Conservation (phyloP, 331 rosid species). For the Rhamnella rubrinervis region DNA sequence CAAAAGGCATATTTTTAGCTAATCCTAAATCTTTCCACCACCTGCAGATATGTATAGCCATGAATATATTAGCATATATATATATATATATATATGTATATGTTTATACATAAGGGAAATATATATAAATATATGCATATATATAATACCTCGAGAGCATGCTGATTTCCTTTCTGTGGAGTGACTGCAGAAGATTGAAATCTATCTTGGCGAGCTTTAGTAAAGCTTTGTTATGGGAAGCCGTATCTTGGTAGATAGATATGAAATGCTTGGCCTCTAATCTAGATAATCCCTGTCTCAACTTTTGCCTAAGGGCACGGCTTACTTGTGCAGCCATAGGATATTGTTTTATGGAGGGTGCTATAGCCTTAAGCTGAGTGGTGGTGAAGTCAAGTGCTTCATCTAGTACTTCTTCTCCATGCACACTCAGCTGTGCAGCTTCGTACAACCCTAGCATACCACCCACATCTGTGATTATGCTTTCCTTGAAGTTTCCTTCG, state of each 20-base stretch:
- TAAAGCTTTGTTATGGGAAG: conserved; percentile 15
- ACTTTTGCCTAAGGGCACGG: conserved; percentile 1
- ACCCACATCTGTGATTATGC: too few species aligned
- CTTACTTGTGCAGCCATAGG: background rate
- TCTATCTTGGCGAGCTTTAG: conserved; percentile 30
- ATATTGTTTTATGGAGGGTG: background rate
- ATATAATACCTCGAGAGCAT: background rate
- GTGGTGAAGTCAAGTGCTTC: conserved; percentile 28
- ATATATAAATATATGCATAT: background rate
- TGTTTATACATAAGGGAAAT: too few species aligned
- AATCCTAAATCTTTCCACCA: conserved; percentile 42
- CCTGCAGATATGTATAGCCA: conserved; percentile 5
- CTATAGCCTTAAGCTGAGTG: conserved; percentile 13
- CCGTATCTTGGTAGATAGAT: conserved; percentile 8
- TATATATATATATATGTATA: too few species aligned
- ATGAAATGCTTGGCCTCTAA: conserved; percentile 15
- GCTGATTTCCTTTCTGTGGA: conserved; percentile 29
- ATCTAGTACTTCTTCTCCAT: conserved; percentile 26
- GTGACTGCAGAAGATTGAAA: conserved; percentile 34
- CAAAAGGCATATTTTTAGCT: conserved; percentile 22
- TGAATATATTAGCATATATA: background rate
- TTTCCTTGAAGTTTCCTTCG: too few species aligned
- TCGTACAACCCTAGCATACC: conserved; percentile 14
- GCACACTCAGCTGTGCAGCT: conserved; percentile 24
- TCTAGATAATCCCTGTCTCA: background rate